Evolutionary conservation across 148 eudicot genomes (phyloP).

Genomic region (Silene conica): DNA sequence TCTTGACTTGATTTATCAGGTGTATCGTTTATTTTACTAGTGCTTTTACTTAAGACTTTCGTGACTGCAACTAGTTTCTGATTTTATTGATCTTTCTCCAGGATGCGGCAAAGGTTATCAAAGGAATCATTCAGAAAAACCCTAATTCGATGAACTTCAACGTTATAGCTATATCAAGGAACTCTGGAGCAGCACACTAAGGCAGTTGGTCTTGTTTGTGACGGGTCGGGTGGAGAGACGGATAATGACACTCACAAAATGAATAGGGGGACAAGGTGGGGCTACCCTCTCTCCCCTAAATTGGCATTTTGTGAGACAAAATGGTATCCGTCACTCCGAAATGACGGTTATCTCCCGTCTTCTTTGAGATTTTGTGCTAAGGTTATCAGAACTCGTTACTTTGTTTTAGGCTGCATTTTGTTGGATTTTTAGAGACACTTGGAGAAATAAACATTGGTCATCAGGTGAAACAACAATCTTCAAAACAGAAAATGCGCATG

Average conservation of each 20-base stretch:
- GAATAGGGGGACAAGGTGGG: too few species aligned
- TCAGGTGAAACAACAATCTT: neutral
- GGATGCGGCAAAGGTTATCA: slow-evolving; percentile 88
- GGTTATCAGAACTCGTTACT: neutral
- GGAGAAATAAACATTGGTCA: neutral
- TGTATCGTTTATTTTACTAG: too few species aligned
- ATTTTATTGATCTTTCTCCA: slow-evolving; percentile 20
- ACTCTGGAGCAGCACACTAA: slow-evolving; percentile 18
- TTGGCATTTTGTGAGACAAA: too few species aligned
- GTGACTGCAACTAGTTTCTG: neutral
- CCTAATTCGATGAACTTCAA: slow-evolving; percentile 85
- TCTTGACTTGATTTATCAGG: too few species aligned
- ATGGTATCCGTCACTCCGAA: too few species aligned
- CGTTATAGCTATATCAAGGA: slow-evolving; percentile 82
- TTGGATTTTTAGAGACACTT: neutral
- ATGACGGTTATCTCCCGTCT: too few species aligned
- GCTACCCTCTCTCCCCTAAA: too few species aligned
- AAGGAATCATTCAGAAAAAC: slow-evolving; percentile 61
- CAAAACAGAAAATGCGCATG: neutral
- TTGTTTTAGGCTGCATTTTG: neutral
- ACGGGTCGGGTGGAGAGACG: too few species aligned
- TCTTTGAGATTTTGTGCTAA: too few species aligned
- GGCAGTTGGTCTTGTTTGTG: too few species aligned
- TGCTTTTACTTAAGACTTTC: too few species aligned
- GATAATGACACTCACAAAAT: too few species aligned